phyloP scores from a whole-genome alignment of 2,329 filamentous ascomycete genomes.

The Ustilaginoidea virens region DNA sequence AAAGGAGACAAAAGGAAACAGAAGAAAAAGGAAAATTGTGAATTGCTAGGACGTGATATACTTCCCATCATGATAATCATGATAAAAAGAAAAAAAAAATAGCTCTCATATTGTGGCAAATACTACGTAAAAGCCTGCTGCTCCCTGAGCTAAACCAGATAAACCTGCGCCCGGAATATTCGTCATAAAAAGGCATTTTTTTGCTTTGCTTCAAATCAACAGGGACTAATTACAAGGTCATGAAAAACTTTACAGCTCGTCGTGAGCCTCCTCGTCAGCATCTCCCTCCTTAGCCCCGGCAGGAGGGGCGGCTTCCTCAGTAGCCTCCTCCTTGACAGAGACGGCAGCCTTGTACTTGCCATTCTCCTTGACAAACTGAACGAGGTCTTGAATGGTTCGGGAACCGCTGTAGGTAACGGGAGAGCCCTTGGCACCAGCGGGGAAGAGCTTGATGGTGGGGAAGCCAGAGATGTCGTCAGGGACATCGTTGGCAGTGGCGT shows the following conservation, averaged over 20 bases:
- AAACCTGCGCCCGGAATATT: slow-evolving; percentile 17
- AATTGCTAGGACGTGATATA: too few species aligned
- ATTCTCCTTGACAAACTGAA: slow-evolving; percentile 86
- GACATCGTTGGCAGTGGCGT: slow-evolving; percentile 90
- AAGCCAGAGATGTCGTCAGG: slow-evolving; percentile 95
- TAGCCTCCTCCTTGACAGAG: slow-evolving; percentile 35
- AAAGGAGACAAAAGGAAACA: too few species aligned
- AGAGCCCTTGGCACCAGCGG: slow-evolving; percentile 72
- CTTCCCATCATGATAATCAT: too few species aligned
- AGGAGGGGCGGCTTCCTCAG: slow-evolving; percentile 38
- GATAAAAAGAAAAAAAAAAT: slow-evolving; percentile 8
- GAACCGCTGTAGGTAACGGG: slow-evolving; percentile 78
- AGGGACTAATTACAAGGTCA: background rate
- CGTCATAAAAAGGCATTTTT: slow-evolving; percentile 16
- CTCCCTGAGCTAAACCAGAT: slow-evolving; percentile 7
- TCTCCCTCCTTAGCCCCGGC: slow-evolving; percentile 31
- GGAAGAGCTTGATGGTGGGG: slow-evolving; percentile 97
- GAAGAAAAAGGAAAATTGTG: too few species aligned
- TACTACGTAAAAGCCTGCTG: too few species aligned
- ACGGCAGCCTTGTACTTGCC: slow-evolving; percentile 75
- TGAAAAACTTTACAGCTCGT: slow-evolving; percentile 53
- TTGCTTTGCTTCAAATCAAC: slow-evolving; percentile 7
- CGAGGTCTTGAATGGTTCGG: slow-evolving; percentile 81
- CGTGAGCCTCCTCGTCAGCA: slow-evolving; percentile 31
- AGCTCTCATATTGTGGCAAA: too few species aligned